Conservation (phyloP, 2,329 filamentous ascomycete species). For the Aureobasidium zeae region DNA sequence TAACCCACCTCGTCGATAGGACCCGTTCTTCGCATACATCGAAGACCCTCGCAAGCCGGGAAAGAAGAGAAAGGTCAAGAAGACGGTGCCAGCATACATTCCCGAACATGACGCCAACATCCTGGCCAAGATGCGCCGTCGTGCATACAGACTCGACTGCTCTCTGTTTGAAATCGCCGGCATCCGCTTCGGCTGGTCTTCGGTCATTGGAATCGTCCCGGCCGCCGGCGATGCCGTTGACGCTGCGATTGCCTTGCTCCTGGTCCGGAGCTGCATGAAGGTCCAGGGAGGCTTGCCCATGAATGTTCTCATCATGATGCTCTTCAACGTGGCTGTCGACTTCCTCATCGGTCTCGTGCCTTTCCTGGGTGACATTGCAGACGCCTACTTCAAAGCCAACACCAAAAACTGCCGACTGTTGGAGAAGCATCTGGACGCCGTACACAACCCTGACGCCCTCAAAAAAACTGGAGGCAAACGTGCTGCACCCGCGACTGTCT, state of each 20-base stretch:
- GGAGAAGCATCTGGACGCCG: conserved; percentile 58
- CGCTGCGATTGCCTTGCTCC: conserved; percentile 61
- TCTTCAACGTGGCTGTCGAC: conserved; percentile 68
- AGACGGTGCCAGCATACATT: conserved; percentile 73
- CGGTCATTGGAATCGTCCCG: conserved; percentile 75
- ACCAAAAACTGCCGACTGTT: conserved; percentile 64
- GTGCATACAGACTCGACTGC: conserved; percentile 80
- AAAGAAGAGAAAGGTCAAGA: conserved; percentile 75
- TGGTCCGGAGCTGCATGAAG: conserved; percentile 62
- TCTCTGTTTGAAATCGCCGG: conserved; percentile 72
- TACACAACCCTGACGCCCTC: conserved; percentile 45
- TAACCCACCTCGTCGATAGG: conserved; percentile 44
- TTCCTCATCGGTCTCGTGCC: conserved; percentile 66
- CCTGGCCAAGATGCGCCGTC: conserved; percentile 74
- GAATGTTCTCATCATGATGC: conserved; percentile 58
- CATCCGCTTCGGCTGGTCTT: conserved; percentile 80
- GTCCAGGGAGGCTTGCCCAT: conserved; percentile 64
- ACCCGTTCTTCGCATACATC: conserved; percentile 82
- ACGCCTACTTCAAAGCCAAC: conserved; percentile 66
- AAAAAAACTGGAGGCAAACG: conserved; percentile 24
- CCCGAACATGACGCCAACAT: conserved; percentile 73
- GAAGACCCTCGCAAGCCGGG: conserved; percentile 61
- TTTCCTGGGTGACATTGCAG: conserved; percentile 64
- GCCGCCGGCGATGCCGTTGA: conserved; percentile 70
- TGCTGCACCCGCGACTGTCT: conserved; percentile 38